Conservation (phyloP, 2,329 filamentous ascomycete species). For the Thelonectria blattea region DNA sequence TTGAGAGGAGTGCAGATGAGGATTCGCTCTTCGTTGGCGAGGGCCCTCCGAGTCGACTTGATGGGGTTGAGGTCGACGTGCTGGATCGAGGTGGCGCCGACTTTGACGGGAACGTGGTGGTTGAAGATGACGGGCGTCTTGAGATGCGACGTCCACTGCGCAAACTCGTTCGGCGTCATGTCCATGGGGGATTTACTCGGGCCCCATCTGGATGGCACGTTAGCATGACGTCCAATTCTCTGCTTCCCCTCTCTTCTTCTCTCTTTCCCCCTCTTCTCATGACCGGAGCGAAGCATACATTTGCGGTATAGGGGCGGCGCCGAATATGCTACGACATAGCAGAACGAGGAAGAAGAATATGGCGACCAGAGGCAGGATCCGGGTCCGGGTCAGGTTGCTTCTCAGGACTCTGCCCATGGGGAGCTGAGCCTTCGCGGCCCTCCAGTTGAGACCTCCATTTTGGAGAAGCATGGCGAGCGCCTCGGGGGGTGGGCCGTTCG, state of each 20-base stretch:
- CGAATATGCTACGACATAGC: slow-evolving; percentile 86
- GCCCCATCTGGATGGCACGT: slow-evolving; percentile 72
- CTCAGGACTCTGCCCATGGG: slow-evolving; percentile 77
- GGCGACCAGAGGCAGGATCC: slow-evolving; percentile 77
- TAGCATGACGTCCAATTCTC: slow-evolving; percentile 13
- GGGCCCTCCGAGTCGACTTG: slow-evolving; percentile 78
- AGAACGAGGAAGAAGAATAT: slow-evolving; percentile 75
- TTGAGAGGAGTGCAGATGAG: slow-evolving; percentile 92
- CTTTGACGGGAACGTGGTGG: slow-evolving; percentile 83
- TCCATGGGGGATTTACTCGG: slow-evolving; percentile 95
- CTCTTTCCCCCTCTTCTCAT: neutral
- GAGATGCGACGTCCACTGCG: slow-evolving; percentile 85
- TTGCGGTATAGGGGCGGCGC: slow-evolving; percentile 85
- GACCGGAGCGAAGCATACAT: slow-evolving; percentile 61
- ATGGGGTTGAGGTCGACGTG: slow-evolving; percentile 86
- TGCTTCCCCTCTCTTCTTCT: slow-evolving; percentile 40
- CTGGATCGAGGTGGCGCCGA: slow-evolving; percentile 81
- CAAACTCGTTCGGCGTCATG: slow-evolving; percentile 90
- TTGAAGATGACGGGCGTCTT: slow-evolving; percentile 97
- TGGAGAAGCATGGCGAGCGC: slow-evolving; percentile 78
- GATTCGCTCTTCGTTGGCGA: slow-evolving; percentile 82
- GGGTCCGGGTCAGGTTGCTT: slow-evolving; percentile 74
- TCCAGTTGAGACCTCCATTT: slow-evolving; percentile 91
- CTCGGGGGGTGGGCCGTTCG: slow-evolving; percentile 24
- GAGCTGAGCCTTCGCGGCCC: slow-evolving; percentile 80